These are phyloP conservation scores for Fraxinus platypoda DNA, from an alignment of 305 asterid genomes.

Conservation along the genomic window DNA sequence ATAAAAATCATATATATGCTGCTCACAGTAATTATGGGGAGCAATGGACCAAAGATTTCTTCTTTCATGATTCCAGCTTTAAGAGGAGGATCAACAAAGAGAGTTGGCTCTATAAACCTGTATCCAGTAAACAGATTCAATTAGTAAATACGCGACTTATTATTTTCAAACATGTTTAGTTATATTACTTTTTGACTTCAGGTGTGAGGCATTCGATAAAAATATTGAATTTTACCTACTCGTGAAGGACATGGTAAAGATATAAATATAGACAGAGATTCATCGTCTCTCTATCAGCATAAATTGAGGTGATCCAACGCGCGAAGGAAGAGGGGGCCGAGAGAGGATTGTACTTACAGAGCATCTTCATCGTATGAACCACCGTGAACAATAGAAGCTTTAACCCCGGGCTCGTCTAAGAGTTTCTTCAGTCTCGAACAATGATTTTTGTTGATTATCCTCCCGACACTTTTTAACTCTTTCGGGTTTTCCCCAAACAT, in stretches of 20 bases:
- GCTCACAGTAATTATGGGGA: slow-evolving; percentile 76
- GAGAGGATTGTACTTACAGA: slow-evolving; percentile 35
- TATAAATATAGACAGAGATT: neutral
- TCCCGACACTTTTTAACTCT: slow-evolving; percentile 43
- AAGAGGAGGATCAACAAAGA: slow-evolving; percentile 73
- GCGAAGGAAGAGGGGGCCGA: neutral
- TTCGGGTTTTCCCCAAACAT: slow-evolving; percentile 64
- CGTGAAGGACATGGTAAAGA: neutral
- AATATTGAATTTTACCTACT: neutral
- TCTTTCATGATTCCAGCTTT: slow-evolving; percentile 64
- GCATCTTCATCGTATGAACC: slow-evolving; percentile 61
- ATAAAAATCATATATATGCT: neutral
- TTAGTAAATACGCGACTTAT: neutral
- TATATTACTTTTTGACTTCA: neutral
- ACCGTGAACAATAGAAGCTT: slow-evolving; percentile 51
- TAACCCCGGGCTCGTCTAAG: slow-evolving; percentile 49
- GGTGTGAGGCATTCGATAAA: neutral
- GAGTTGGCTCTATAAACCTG: slow-evolving; percentile 77
- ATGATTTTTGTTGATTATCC: slow-evolving; percentile 53
- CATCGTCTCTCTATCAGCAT: neutral
- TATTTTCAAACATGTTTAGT: neutral
- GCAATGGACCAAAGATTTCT: slow-evolving; percentile 84
- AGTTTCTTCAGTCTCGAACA: slow-evolving; percentile 46
- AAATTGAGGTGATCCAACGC: neutral
- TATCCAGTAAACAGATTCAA: neutral